Evolutionary conservation across 2,329 filamentous ascomycete genomes (phyloP), one percentile per base, ranked within the genome.

Genomic region (Penicillium nordicum): DNA sequence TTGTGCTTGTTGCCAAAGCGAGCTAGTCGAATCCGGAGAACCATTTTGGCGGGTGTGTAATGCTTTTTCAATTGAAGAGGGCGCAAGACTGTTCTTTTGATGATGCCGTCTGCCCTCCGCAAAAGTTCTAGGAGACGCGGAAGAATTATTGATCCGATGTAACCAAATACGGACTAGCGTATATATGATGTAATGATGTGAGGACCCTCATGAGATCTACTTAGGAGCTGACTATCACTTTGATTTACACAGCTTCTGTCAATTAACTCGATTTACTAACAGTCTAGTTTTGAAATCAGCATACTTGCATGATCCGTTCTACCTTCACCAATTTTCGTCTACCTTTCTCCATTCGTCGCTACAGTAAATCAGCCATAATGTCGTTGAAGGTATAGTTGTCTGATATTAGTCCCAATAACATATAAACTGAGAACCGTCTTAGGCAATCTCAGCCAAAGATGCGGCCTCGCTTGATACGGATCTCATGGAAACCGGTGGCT

Each of bases 391-490:
- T 76, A 60, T 53, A 60, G 40, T 32, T n/a, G 23, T 42, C 10
- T 21, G 25, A 38, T 36, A 32, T 38, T 5, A 18, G 38, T 9
- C 18, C 0, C n/a, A 30, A 37, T 4, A 14, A 34, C 14, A 34
- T 42, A 14, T 16, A 9, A n/a, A 11, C 32, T 47, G n/a, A 60
- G 25, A n/a, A 41, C 1, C 3, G 8, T 18, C 14, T 7, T 53
- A 95, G 91, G 96, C 92, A 27, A 83, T 99, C 27, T 88, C 88
- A 10, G 88, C 93, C 41, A 92, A 94, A 76, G 90, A 91, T 62
- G 94, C 94, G 0, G 88, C 90, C 0, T 89, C 90, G 46, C 83
- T 99, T 18, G 94, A 99, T 72, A 87, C 90, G 74, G 93, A 99
- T 72, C 86, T 99, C 60, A 97, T 99, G 92, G 84, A 84, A 11